These are phyloP conservation scores for Penicillium sclerotigenum DNA, from an alignment of 2,329 filamentous ascomycete genomes.

Conservation along the genomic window DNA sequence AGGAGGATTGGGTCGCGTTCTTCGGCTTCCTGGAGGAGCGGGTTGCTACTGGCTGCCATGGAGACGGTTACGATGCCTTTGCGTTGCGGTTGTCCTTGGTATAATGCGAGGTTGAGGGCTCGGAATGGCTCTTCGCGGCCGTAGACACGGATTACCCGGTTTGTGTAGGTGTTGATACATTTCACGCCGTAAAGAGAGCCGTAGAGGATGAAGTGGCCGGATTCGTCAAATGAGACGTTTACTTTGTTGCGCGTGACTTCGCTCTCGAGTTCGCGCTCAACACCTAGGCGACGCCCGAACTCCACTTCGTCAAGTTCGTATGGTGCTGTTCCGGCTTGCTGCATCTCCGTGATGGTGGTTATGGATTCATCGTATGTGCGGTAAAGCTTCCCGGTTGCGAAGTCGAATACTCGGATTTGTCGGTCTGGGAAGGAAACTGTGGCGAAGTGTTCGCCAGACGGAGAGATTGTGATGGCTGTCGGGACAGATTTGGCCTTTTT, in stretches of 20 bases:
- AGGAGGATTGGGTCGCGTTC: conserved; percentile 85
- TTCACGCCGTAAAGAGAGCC: conserved; percentile 90
- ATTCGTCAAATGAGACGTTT: conserved; percentile 94
- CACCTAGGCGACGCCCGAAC: conserved; percentile 81
- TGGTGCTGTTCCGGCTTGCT: conserved; percentile 81
- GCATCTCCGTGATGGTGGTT: conserved; percentile 85
- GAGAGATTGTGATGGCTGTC: conserved; percentile 77
- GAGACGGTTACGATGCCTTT: conserved; percentile 90
- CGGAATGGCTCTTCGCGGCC: conserved; percentile 86
- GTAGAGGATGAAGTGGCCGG: conserved; percentile 90
- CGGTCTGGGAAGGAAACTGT: conserved; percentile 90
- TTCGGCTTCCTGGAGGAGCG: conserved; percentile 87
- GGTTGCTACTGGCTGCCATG: conserved; percentile 95
- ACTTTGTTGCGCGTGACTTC: conserved; percentile 64
- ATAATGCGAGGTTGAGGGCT: conserved; percentile 76
- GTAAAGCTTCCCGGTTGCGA: conserved; percentile 79
- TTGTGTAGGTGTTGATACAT: conserved; percentile 93
- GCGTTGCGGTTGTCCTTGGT: conserved; percentile 93
- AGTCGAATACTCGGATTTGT: conserved; percentile 91
- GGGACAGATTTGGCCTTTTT: conserved; percentile 90
- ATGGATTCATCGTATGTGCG: conserved; percentile 95
- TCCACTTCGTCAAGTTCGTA: conserved; percentile 85
- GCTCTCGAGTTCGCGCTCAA: conserved; percentile 81
- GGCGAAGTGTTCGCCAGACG: conserved; percentile 79
- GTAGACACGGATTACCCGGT: conserved; percentile 85